phyloP scores from a whole-genome alignment of 495 filamentous ascomycete species.

The Podospora anserina region DNA sequence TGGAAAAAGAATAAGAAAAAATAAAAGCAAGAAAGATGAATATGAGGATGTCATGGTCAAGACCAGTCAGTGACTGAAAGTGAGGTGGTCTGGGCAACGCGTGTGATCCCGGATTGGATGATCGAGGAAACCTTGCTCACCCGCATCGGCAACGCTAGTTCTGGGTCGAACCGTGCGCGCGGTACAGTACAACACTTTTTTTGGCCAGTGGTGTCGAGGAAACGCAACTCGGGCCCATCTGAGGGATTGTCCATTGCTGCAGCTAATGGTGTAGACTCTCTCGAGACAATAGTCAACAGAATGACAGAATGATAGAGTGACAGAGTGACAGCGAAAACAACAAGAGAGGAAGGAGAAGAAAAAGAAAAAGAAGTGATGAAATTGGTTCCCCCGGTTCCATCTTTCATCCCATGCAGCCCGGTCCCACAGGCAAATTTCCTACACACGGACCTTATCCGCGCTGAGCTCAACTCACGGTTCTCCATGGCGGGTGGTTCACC shows the following conservation, averaged over 20 bases:
- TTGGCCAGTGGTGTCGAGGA: neutral
- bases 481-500: neutral
- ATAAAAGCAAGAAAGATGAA: neutral
- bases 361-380: neutral
- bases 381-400: neutral
- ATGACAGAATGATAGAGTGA: no score
- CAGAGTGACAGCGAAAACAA: neutral
- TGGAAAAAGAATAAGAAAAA: neutral
- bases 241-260: neutral
- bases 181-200: conserved; percentile 22
- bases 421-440: conserved; percentile 18
- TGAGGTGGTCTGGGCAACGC: neutral
- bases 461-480: conserved; percentile 3
- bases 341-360: no score
- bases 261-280: no score
- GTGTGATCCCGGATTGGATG: conserved; percentile 5
- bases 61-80: neutral
- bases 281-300: neutral
- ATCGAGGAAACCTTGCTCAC: conserved; percentile 1
- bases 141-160: conserved; percentile 13
- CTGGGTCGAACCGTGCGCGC: conserved; percentile 31
- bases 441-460: conserved; percentile 16
- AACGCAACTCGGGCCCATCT: conserved; percentile 4
- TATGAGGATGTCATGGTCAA: neutral
- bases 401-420: neutral